Evolutionary conservation across 306 rosid species (phyloP).

Genomic region (Pyrus pyrifolia): DNA sequence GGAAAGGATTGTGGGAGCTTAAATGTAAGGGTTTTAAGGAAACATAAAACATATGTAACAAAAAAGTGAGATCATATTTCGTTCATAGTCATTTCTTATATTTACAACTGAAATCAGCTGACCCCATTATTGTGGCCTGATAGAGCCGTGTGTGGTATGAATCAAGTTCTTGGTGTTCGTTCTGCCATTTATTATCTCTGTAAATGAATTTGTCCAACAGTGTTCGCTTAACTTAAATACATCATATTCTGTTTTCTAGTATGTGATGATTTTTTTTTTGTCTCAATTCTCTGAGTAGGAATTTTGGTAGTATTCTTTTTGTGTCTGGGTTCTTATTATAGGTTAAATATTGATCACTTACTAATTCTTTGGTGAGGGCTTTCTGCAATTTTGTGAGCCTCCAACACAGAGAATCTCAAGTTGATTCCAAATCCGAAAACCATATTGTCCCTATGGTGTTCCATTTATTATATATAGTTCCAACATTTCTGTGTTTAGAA

Average conservation of each 20-base stretch:
- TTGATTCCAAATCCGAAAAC: neutral
- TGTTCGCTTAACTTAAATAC: neutral
- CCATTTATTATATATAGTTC: neutral
- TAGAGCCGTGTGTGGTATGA: neutral
- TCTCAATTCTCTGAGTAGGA: neutral
- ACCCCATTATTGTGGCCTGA: neutral
- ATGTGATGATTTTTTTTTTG: neutral
- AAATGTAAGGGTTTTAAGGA: neutral
- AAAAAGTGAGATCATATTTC: no score
- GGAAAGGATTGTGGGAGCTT: neutral
- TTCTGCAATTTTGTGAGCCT: neutral
- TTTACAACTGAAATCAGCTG: neutral
- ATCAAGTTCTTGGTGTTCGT: neutral
- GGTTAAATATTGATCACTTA: neutral
- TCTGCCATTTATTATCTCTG: neutral
- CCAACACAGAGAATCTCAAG: neutral
- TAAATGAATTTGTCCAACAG: neutral
- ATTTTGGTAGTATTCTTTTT: neutral
- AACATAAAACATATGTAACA: neutral
- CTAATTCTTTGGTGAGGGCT: neutral
- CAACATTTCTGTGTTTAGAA: neutral
- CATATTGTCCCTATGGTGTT: neutral
- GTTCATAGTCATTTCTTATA: neutral
- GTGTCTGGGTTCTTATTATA: neutral
- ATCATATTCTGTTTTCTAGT: neutral